These are phyloP conservation scores for Solanum hybrid DNA, from an alignment of 305 asterid genomes.

Conservation along the genomic window DNA sequence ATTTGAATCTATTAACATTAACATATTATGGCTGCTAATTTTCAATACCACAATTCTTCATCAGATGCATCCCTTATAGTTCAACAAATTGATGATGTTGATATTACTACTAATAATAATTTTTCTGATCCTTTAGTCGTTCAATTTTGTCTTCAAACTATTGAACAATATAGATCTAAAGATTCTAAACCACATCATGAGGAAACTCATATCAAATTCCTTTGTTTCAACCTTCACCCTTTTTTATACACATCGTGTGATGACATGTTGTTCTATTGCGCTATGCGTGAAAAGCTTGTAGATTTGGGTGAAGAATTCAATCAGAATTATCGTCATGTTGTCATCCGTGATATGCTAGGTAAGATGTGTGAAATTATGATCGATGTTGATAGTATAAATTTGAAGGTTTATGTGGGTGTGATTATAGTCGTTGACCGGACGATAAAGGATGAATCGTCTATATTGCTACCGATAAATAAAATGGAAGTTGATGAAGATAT, in stretches of 20 bases:
- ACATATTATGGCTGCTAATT: neutral
- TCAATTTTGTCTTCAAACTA: neutral
- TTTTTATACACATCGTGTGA: neutral
- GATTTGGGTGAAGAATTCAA: neutral
- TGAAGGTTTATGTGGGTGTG: neutral
- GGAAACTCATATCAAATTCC: neutral
- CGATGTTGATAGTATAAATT: neutral
- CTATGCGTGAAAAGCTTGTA: rapidly evolving
- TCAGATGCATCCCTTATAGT: neutral
- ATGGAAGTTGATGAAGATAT: neutral
- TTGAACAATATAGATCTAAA: neutral
- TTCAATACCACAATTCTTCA: neutral
- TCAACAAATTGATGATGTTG: neutral
- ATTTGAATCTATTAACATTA: neutral
- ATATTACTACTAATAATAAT: too few relatives aligned
- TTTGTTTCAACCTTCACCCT: neutral
- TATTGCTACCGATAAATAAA: neutral
- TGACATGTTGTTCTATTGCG: neutral
- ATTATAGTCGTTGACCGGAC: neutral
- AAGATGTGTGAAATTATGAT: neutral
- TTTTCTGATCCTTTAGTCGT: neutral
- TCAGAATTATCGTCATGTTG: neutral
- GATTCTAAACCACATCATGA: neutral
- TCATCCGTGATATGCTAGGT: neutral
- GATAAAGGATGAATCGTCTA: neutral